Percentiles rank a stretch among this genome's conserved stretches.
phyloP scores from a whole-genome alignment of 768 basidiomycete genomes.

The Tylopilus balloui region DNA sequence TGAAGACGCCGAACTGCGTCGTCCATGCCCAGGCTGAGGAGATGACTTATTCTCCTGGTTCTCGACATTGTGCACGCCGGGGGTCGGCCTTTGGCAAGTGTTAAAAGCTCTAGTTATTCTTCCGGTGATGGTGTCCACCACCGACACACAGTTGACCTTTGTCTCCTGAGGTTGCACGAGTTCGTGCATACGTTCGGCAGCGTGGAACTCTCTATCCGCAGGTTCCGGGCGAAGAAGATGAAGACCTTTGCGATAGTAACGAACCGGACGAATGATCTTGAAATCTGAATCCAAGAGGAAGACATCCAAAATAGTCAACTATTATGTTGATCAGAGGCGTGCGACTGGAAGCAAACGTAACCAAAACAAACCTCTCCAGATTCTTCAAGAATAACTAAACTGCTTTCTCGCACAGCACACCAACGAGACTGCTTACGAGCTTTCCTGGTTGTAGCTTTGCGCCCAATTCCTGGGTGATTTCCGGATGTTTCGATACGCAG shows the following conservation, averaged over 20 bases:
- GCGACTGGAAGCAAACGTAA: slow-evolving; percentile 1
- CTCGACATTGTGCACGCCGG: slow-evolving; percentile 6
- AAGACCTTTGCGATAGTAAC: slow-evolving; percentile 84
- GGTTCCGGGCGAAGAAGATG: slow-evolving; percentile 51
- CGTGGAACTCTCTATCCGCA: slow-evolving; percentile 24
- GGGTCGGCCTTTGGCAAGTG: slow-evolving; percentile 21
- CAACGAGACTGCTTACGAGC: slow-evolving; percentile 69
- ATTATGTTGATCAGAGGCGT: slow-evolving; percentile 4
- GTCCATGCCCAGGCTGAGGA: slow-evolving; percentile 1
- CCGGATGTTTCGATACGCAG: slow-evolving; percentile 55
- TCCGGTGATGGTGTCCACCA: slow-evolving; percentile 47
- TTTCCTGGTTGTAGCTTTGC: slow-evolving; percentile 57
- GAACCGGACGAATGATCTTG: slow-evolving; percentile 81
- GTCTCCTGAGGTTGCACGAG: slow-evolving; percentile 17
- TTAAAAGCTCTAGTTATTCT: slow-evolving; percentile 45
- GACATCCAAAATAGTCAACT: slow-evolving; percentile 90
- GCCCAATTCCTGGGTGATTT: slow-evolving; percentile 54
- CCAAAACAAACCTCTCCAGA: slow-evolving; percentile 72
- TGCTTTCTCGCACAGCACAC: slow-evolving; percentile 92
- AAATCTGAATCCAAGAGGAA: slow-evolving; percentile 91
- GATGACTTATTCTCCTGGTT: slow-evolving; percentile 1
- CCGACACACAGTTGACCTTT: slow-evolving; percentile 36
- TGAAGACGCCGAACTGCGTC: slow-evolving; percentile 24
- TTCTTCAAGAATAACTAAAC: slow-evolving; percentile 81
- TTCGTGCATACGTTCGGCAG: slow-evolving; percentile 18